Base-by-base conservation (phyloP, 306 rosid species). In the Cucurbita pepo region DNA sequence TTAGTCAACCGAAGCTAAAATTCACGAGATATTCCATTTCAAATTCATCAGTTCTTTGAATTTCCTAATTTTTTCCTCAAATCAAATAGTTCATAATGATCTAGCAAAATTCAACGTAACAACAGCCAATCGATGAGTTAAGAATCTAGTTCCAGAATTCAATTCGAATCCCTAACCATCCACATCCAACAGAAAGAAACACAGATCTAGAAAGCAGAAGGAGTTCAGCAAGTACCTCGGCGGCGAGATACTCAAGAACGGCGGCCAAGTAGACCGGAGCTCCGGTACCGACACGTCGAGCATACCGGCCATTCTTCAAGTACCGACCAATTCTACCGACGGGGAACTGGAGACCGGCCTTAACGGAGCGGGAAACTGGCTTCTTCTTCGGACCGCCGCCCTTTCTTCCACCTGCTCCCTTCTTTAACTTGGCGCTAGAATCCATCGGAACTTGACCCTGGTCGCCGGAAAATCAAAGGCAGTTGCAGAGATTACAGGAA, bases 201-300 rank as follows among this genome's bases (percentile, higher is more conserved):
- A 41, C 77, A 55, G 53, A 72, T 63, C 51, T 40, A 8, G 16
- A 60, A 13, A 25, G 56, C 3, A 8, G 30, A 0, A 14, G 1
- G 21, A 13, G 10, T 12, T 8, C 9, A 18, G 71, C 1, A 47
- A 7, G 13, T 82, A 89, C 95, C 77, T 89, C 95, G 21, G 95
- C 95, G 16, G 91, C 95, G 10, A 89, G 79, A 77, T 89, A 89
- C 74, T 89, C 95, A 0, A 89, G 85, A 6, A 89, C 95, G 22
- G 95, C 95, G 34, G 95, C 95, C 79, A 89, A 63, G 79, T 89
- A 89, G 6, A 89, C 89, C 15, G 95, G 91, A 56, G 95, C 95
- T 10, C 95, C 95, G 3, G 83, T 70, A 5, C 91, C 95, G 0
- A 86, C 86, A 50, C 95, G 88, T 67, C 79, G 81, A 1, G 95